Base-by-base conservation (phyloP, 768 basidiomycete species). In the Basidioascus undulatus region DNA sequence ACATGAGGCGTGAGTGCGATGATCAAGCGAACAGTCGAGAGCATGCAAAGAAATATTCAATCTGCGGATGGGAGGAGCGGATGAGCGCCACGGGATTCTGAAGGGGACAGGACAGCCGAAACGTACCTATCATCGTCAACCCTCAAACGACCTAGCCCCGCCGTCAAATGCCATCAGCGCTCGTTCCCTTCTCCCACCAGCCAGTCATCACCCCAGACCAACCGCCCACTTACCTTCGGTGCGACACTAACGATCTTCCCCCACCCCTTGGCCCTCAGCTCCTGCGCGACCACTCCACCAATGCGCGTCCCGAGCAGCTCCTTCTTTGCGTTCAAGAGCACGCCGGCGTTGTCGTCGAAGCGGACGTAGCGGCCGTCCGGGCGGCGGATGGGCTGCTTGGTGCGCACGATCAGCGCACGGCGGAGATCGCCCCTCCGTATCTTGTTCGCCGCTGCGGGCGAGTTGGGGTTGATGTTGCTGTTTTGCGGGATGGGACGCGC, bases 281-380 rank as follows among this genome's bases (percentile, higher is more conserved):
- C 87, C 0, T 79, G 78, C 45, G 79, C 84, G 34, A 96, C 87
- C 33, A 87, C 74, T 0, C 87, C 86, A 51, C 79, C 78, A 41
- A 96, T 83, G 53, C 89, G 72, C 37, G 86, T 92, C 16, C 86
- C 87, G 44, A 96, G 55, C 78, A 94, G 82, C 39, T 57, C 56
- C 42, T 74, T 70, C 63, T 96, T 96, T 64, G 82, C 82, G 59
- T 96, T 94, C 43, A 96, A 58, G 27, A 96, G 61, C 5, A 94
- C 84, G 8, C 74, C 83, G 1, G 89, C 89, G 53, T 94, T 94
- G 66, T 94, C 89, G 60, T 94, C 89, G 59, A 94, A 96, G 34
- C 79, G 66, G 47, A 94, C 65, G 51, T 70, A 65, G 23, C 82
- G 69, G 12, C 89, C 89, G 59, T 94, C 89, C 18, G 84, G 74